Evolutionary conservation across 2,329 filamentous ascomycete species (phyloP), one percentile per base, ranked within the genome.

Genomic region (Talaromyces albobiverticillius): DNA sequence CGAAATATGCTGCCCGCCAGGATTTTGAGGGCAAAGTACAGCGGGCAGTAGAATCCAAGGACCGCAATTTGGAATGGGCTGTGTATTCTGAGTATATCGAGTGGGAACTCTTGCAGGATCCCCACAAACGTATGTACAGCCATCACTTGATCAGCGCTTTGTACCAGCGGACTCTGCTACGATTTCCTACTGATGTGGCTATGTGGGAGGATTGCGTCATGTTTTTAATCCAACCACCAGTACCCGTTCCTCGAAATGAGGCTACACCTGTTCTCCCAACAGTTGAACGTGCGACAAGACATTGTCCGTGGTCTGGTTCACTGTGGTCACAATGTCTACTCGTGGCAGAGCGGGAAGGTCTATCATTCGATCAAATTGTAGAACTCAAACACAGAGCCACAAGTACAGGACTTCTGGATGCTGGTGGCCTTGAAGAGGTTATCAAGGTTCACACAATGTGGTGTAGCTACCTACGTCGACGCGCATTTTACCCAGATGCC

Each of bases 361-460:
- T 86, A 59, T 79, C 87, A 0, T 96, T 95, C 63, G 79, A 86
- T 22, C 87, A 89, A 47, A 89, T 97, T 50, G 90, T 95, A 63
- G 81, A 85, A 38, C 91, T 96, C 69, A 99, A 99, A 72, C 90
- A 96, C 70, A 86, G 86, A 41, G 94, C 94, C 6, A 97, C 92
- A 0, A 90, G 87, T 65, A 90, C 90, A 22, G 87, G 90, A 8
- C 79, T 95, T 40, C 79, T 97, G 4, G 91, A 95, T 67, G 86
- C 88, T 59, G 86, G 90, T 57, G 92, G 91, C 22, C 87, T 96
- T 80, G 85, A 90, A 47, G 89, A 92, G 60, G 85, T 96, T 29
- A 82, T 97, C 56, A 90, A 95, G 63, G 90, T 97, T 65, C 91
- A 96, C 65, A 85, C 90, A 51, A 88, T 92, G 0, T 99, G 94